A percentile compares a stretch with the other conserved stretches of the same genome.
phyloP scores from a whole-genome alignment of 139 green algal genomes.

The Bryopsis sp. region DNA sequence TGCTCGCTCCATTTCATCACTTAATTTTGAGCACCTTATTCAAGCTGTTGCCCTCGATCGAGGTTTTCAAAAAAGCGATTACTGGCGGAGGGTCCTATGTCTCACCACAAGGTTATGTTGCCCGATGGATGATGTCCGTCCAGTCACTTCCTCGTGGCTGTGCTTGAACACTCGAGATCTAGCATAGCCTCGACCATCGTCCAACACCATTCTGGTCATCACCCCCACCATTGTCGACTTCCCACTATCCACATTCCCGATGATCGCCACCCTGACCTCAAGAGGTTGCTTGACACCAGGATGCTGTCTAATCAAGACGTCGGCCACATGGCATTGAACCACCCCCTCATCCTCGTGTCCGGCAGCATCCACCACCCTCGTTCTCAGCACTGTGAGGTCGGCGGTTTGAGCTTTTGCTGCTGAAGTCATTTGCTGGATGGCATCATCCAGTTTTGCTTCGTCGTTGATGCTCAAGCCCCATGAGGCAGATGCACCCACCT shows the following conservation, averaged over 20 bases:
- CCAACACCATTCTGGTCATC: constrained; percentile 71
- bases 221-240: constrained; percentile 89
- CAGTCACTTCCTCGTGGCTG: constrained; percentile 72
- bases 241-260: constrained; percentile 87
- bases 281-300: constrained; percentile 30
- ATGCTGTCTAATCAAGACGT: constrained; percentile 49
- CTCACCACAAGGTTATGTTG: constrained; percentile 39
- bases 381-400: constrained; percentile 15
- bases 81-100: too few species aligned
- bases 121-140: constrained; percentile 78
- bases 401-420: constrained; percentile 18
- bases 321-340: constrained; percentile 29
- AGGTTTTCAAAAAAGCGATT: not conserved
- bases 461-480: constrained; percentile 50
- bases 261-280: constrained; percentile 73
- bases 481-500: constrained; percentile 48
- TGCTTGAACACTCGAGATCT: constrained; percentile 83
- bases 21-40: too few species aligned
- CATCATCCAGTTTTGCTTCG: constrained; percentile 33
- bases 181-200: constrained; percentile 75
- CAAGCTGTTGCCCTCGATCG: not conserved
- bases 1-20: too few species aligned
- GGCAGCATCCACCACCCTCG: constrained; percentile 20
- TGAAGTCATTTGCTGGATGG: constrained; percentile 27
- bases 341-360: constrained; percentile 24